phyloP scores from a whole-genome alignment of 2,329 filamentous ascomycete species.

The Epichloe coenophiala region DNA sequence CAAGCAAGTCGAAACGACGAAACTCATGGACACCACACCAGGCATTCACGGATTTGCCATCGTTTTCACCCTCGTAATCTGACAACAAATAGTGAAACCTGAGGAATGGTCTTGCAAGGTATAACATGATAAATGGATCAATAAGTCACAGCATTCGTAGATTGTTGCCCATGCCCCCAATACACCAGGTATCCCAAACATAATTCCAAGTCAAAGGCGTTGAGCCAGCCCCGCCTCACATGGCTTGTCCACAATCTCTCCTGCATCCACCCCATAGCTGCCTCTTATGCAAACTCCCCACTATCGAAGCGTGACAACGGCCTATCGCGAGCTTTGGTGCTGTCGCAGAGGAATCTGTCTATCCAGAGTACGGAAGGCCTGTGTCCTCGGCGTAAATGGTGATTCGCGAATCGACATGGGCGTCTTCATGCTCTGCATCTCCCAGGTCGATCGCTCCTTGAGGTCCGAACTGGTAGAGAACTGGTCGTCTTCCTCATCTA shows the following conservation, averaged over 20 bases:
- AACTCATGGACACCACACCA: too few relatives aligned
- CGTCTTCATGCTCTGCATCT: conserved; percentile 39
- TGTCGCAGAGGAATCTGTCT: conserved; percentile 39
- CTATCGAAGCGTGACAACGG: background rate
- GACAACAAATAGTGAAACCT: too few relatives aligned
- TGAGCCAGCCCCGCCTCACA: background rate
- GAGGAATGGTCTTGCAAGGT: too few relatives aligned
- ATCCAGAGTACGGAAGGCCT: conserved; percentile 52
- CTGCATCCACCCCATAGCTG: background rate
- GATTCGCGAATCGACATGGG: conserved; percentile 18
- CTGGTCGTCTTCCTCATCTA: conserved; percentile 29
- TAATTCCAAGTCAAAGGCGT: background rate
- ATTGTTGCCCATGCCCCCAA: background rate
- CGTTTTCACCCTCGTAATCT: too few relatives aligned
- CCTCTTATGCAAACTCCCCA: background rate
- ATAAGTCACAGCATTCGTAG: too few relatives aligned
- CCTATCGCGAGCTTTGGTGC: conserved; percentile 10
- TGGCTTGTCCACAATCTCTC: background rate
- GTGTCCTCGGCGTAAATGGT: conserved; percentile 52
- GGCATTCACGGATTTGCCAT: too few relatives aligned
- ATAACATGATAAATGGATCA: too few relatives aligned
- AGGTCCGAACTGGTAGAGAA: conserved; percentile 21
- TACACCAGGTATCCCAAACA: background rate
- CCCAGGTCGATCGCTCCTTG: conserved; percentile 36
- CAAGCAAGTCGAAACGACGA: too few relatives aligned